Evolutionary conservation across 345 rosid genomes (phyloP).

Genomic region (Gossypium turneri): DNA sequence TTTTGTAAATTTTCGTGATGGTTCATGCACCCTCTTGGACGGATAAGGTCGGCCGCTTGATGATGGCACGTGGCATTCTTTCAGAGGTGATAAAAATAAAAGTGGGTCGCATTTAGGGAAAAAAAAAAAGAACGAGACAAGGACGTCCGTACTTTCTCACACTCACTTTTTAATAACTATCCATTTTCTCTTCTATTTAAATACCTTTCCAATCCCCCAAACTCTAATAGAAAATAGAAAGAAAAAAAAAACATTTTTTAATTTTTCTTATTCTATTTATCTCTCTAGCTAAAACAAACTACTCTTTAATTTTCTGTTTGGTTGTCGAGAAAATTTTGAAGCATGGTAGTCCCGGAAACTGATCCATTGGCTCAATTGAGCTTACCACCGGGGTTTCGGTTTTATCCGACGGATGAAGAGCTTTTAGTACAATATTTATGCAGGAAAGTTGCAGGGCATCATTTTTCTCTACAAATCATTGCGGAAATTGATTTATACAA

Average conservation of each 20-base stretch:
- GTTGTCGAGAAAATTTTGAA: conserved; percentile 1
- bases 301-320: not conserved
- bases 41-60: conserved; percentile 39
- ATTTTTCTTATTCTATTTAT: not conserved
- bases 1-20: conserved; percentile 18
- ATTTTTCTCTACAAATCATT: not conserved
- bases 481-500: conserved; percentile 62
- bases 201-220: not conserved
- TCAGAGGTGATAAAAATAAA: conserved; percentile 16
- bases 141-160: conserved; percentile 67
- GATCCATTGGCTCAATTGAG: conserved; percentile 75
- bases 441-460: conserved; percentile 70
- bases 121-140: conserved; percentile 24
- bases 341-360: conserved; percentile 62
- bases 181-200: conserved; percentile 27
- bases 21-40: conserved; percentile 39
- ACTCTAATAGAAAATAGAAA: not conserved
- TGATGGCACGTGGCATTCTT: conserved; percentile 33
- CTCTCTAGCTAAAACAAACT: not conserved
- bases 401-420: conserved; percentile 95
- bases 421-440: conserved; percentile 84
- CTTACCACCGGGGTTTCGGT: conserved; percentile 97
- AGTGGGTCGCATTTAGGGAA: conserved; percentile 29
- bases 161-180: not conserved
- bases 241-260: not conserved